Conservation (phyloP, 2,329 filamentous ascomycete genomes). For the Pseudocercospora fijiensis region DNA sequence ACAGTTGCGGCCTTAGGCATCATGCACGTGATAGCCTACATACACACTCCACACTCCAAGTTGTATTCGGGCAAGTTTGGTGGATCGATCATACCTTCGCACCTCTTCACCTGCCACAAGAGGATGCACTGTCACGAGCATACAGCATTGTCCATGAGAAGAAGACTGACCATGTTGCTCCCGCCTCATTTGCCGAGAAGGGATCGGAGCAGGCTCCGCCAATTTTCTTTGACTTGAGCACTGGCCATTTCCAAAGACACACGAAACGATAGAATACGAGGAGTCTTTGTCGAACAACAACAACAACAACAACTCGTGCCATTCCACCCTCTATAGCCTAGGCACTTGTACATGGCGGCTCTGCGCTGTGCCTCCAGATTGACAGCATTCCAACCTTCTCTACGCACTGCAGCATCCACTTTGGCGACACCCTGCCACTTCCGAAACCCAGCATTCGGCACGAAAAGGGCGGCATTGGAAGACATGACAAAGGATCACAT, state of each 20-base stretch:
- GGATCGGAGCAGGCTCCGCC: neutral
- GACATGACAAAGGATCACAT: slow-evolving; percentile 56
- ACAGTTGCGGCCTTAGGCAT: too few relatives aligned
- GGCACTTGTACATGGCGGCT: slow-evolving; percentile 2
- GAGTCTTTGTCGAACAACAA: neutral
- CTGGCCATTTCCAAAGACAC: neutral
- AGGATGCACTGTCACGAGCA: too few relatives aligned
- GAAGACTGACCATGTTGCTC: neutral
- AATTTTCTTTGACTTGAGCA: neutral
- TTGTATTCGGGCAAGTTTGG: too few relatives aligned
- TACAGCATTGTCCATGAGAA: too few relatives aligned
- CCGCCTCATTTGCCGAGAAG: neutral
- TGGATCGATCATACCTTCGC: too few relatives aligned
- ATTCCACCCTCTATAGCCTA: neutral
- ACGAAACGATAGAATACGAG: neutral
- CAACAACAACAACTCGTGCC: neutral
- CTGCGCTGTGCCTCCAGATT: neutral
- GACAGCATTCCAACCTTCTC: neutral
- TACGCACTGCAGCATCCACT: neutral
- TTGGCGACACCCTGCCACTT: slow-evolving; percentile 6
- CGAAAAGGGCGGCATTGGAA: slow-evolving; percentile 1
- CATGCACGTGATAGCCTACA: too few relatives aligned
- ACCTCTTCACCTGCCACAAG: too few relatives aligned
- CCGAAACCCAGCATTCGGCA: slow-evolving; percentile 13
- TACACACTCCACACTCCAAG: too few relatives aligned